These are phyloP conservation scores for Colletotrichum sp. DNA, from an alignment of 2,329 filamentous ascomycete species.

Conservation along the genomic window DNA sequence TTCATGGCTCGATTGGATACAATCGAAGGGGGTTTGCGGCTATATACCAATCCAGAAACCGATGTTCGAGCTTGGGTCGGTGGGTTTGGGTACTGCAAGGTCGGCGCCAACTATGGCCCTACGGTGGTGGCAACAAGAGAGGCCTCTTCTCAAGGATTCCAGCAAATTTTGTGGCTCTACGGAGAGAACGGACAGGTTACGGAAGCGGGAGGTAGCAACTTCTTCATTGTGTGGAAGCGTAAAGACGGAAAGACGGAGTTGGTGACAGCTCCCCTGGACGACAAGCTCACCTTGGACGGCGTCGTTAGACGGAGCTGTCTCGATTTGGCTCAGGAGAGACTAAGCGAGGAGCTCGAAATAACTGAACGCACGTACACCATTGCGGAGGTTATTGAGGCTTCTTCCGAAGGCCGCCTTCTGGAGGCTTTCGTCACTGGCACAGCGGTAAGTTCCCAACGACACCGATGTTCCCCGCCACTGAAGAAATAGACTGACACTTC, in stretches of 20 bases:
- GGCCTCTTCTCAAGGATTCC: background rate
- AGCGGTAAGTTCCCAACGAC: background rate
- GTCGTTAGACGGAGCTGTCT: background rate
- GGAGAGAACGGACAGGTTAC: background rate
- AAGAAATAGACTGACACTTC: too few relatives aligned
- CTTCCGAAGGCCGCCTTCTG: background rate
- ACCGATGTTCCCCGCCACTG: background rate
- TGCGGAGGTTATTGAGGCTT: background rate
- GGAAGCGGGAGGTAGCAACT: background rate
- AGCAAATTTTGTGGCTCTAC: background rate
- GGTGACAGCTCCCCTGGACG: background rate
- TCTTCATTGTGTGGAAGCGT: background rate
- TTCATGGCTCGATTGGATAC: background rate
- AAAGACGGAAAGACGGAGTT: background rate
- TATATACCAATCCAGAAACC: background rate
- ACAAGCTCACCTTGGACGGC: background rate
- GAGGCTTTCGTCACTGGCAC: background rate
- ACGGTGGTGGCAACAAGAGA: background rate
- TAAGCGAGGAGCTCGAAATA: background rate
- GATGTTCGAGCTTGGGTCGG: background rate
- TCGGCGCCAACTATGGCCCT: background rate
- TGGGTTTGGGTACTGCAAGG: background rate
- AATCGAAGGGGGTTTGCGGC: background rate
- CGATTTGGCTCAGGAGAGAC: background rate
- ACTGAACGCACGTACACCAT: background rate